A percentile compares a stretch with the other conserved stretches of the same genome.
Conservation (phyloP, 257 asterid species). For the Fraxinus americana region DNA sequence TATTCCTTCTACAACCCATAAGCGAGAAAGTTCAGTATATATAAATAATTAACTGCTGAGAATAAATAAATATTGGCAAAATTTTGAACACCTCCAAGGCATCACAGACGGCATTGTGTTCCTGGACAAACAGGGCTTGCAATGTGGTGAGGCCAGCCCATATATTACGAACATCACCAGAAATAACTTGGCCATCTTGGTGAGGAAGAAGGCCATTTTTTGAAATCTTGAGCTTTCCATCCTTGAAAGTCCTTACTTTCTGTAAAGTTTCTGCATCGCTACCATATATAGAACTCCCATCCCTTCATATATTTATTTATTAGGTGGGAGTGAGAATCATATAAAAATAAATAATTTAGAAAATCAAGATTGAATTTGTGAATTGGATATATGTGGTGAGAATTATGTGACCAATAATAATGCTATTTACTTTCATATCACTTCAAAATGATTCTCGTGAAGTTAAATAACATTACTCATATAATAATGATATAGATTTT, state of each 20-base stretch:
- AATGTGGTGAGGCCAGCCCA: conserved; percentile 65
- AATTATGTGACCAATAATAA: no score
- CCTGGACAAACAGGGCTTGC: conserved; percentile 62
- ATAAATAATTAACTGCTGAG: not conserved
- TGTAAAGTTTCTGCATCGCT: conserved; percentile 33
- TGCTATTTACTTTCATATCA: no score
- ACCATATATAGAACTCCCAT: conserved; percentile 67
- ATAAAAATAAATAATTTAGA: no score
- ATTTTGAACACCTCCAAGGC: conserved; percentile 39
- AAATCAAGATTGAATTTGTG: no score
- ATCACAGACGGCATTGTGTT: conserved; percentile 66
- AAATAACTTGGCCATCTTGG: conserved; percentile 36
- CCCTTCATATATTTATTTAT: conserved; percentile 42
- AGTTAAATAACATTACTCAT: no score
- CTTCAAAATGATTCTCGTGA: no score
- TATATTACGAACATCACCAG: conserved; percentile 63
- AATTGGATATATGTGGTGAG: no score
- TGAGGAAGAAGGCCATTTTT: conserved; percentile 54
- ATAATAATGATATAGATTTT: no score
- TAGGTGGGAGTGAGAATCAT: no score
- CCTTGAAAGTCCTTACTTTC: conserved; percentile 49
- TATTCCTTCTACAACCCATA: conserved; percentile 42
- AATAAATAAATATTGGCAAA: not conserved
- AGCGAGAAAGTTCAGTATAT: not conserved
- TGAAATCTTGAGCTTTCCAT: conserved; percentile 61